Conservation (phyloP, 441 rosid species). For the Flueggea neowawraea region DNA sequence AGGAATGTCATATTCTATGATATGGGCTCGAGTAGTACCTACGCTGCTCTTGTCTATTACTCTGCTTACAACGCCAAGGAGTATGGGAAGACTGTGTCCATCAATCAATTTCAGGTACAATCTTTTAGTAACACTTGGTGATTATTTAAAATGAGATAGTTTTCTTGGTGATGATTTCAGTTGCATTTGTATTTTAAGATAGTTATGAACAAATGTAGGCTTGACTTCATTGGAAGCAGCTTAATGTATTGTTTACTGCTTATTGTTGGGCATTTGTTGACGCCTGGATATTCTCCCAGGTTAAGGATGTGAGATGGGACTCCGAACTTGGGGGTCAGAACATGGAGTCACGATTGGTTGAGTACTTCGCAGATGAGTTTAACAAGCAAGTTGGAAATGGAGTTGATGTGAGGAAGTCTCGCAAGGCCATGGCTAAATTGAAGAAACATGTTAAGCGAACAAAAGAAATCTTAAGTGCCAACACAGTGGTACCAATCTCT, state of each 20-base stretch:
- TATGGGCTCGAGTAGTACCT: conserved; percentile 91
- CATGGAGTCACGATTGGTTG: conserved; percentile 86
- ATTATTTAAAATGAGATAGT: neutral
- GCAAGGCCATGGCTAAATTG: conserved; percentile 97
- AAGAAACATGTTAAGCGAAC: conserved; percentile 98
- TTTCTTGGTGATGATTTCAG: neutral
- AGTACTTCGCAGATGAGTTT: conserved; percentile 89
- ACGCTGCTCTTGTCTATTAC: conserved; percentile 83
- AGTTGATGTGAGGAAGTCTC: conserved; percentile 78
- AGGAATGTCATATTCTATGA: conserved; percentile 88
- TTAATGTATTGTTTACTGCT: too few relatives aligned
- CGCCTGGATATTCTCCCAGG: conserved; percentile 37
- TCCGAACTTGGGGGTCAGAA: conserved; percentile 83
- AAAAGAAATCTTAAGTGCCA: conserved; percentile 95
- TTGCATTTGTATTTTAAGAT: neutral
- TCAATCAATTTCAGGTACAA: conserved; percentile 96
- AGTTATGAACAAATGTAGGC: too few relatives aligned
- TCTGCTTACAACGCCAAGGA: conserved; percentile 80
- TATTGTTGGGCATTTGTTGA: conserved; percentile 1
- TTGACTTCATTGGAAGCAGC: too few relatives aligned
- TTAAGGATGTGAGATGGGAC: conserved; percentile 99
- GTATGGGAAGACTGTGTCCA: conserved; percentile 75
- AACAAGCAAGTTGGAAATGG: conserved; percentile 87
- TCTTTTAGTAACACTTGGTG: neutral
- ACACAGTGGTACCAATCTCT: conserved; percentile 82